Percentiles rank a stretch among this genome's conserved stretches.
Conservation (phyloP, 2,329 filamentous ascomycete species). For the Pseudocercospora cruenta region DNA sequence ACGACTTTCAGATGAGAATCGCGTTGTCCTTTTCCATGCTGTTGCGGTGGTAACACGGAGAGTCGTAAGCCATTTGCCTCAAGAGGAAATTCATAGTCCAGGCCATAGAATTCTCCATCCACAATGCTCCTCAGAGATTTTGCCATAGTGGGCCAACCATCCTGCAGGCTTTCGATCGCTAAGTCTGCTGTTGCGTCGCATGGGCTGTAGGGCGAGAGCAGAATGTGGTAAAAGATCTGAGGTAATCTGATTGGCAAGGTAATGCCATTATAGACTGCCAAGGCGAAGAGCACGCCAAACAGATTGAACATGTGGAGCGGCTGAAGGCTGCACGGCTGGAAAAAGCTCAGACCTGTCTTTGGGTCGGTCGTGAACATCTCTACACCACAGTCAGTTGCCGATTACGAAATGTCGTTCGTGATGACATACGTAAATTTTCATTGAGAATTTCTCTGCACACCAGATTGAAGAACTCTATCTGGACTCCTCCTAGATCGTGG, state of each 20-base stretch:
- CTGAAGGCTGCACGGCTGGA: constrained; percentile 78
- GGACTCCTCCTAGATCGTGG: constrained; percentile 90
- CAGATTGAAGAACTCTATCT: constrained; percentile 92
- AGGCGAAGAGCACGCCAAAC: constrained; percentile 80
- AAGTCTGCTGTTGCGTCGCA: not conserved
- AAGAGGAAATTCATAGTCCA: constrained; percentile 85
- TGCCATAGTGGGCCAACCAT: constrained; percentile 84
- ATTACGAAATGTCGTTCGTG: not conserved
- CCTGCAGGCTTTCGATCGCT: constrained; percentile 73
- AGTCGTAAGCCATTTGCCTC: constrained; percentile 59
- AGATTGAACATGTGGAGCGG: constrained; percentile 90
- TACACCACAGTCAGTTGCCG: constrained; percentile 27
- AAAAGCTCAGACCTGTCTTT: constrained; percentile 81
- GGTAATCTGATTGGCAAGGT: constrained; percentile 91
- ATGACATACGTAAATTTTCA: constrained; percentile 72
- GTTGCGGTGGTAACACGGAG: constrained; percentile 43
- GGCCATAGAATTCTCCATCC: constrained; percentile 76
- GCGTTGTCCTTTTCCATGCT: not conserved
- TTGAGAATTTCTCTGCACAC: constrained; percentile 79
- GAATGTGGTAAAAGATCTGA: constrained; percentile 76
- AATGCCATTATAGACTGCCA: constrained; percentile 91
- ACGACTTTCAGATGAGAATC: constrained; percentile 3
- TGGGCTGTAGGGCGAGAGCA: constrained; percentile 57
- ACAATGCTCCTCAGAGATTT: constrained; percentile 74
- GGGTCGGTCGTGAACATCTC: constrained; percentile 78